phyloP scores from a whole-genome alignment of 2,329 filamentous ascomycete genomes.

The Kalmusia sp. region DNA sequence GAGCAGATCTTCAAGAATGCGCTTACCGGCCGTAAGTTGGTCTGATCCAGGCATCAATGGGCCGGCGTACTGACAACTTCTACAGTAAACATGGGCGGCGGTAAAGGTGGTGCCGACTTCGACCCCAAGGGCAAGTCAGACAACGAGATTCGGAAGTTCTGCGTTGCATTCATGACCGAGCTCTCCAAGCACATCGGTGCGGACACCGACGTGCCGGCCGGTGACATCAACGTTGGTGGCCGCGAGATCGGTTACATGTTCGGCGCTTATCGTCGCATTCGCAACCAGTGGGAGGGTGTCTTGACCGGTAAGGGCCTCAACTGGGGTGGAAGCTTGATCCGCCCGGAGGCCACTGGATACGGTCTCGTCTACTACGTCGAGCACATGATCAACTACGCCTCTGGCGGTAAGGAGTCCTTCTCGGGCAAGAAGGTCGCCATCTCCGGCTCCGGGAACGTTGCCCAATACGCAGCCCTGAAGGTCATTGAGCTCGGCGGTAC shows the following conservation, averaged over 20 bases:
- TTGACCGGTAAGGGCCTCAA: constrained; percentile 92
- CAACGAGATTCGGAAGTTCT: constrained; percentile 97
- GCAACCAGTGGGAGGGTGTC: constrained; percentile 93
- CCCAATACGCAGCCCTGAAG: constrained; percentile 96
- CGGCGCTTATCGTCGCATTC: constrained; percentile 86
- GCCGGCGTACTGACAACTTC: constrained; percentile 13
- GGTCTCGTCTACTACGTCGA: constrained; percentile 79
- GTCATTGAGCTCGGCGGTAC: constrained; percentile 93
- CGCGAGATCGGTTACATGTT: constrained; percentile 96
- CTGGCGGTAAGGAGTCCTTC: constrained; percentile 80
- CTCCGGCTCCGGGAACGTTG: constrained; percentile 96
- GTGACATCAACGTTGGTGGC: constrained; percentile 92
- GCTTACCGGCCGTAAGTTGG: constrained; percentile 81
- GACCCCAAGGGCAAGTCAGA: constrained; percentile 99
- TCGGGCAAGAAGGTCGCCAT: constrained; percentile 92
- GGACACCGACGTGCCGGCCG: constrained; percentile 94
- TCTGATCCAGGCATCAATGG: not conserved
- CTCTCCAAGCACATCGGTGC: constrained; percentile 92
- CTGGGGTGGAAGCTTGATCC: constrained; percentile 94
- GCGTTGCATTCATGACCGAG: constrained; percentile 94
- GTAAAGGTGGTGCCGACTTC: constrained; percentile 97
- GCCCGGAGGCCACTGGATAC: constrained; percentile 95
- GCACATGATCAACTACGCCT: constrained; percentile 75
- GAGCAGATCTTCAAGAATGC: constrained; percentile 99
- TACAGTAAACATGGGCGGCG: constrained; percentile 89